A percentile compares a stretch with the other conserved stretches of the same genome.
These are phyloP conservation scores for Euphorbia tirucalli DNA, from an alignment of 345 rosid genomes.

Conservation along the genomic window DNA sequence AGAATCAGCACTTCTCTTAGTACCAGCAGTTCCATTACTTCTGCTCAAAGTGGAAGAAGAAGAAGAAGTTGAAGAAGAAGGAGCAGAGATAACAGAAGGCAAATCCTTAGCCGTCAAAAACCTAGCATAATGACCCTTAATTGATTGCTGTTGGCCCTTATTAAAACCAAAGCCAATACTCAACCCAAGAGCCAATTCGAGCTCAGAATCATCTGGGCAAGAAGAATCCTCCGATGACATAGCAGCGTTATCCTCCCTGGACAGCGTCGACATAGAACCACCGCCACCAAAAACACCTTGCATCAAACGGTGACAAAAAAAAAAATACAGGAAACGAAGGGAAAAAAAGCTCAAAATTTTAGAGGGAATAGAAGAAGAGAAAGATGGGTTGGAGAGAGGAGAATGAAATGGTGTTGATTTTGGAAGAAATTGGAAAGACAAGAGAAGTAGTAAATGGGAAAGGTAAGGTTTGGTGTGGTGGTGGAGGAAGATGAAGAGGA, in stretches of 20 bases:
- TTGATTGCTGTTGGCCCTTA: constrained; percentile 21
- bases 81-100: constrained; percentile 32
- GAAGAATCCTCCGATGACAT: constrained; percentile 81
- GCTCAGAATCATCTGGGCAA: constrained; percentile 52
- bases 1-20: constrained; percentile 70
- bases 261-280: constrained; percentile 52
- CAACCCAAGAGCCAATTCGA: constrained; percentile 64
- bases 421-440: not conserved
- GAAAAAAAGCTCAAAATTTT: not conserved
- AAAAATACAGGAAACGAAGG: constrained; percentile 3
- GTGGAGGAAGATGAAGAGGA: not conserved
- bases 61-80: constrained; percentile 44
- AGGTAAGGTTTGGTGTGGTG: constrained; percentile 17
- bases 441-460: constrained; percentile 13
- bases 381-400: not conserved
- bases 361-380: not conserved
- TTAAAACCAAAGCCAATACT: constrained; percentile 38
- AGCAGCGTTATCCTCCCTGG: constrained; percentile 35
- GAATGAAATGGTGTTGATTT: not conserved
- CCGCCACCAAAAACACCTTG: constrained; percentile 27
- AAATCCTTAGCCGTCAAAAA: constrained; percentile 57
- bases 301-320: not conserved
- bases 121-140: constrained; percentile 34
- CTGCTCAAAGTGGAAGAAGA: constrained; percentile 46
- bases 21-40: constrained; percentile 45